phyloP scores from a whole-genome alignment of 306 rosid species.

The Trichosanthes cucumerina region DNA sequence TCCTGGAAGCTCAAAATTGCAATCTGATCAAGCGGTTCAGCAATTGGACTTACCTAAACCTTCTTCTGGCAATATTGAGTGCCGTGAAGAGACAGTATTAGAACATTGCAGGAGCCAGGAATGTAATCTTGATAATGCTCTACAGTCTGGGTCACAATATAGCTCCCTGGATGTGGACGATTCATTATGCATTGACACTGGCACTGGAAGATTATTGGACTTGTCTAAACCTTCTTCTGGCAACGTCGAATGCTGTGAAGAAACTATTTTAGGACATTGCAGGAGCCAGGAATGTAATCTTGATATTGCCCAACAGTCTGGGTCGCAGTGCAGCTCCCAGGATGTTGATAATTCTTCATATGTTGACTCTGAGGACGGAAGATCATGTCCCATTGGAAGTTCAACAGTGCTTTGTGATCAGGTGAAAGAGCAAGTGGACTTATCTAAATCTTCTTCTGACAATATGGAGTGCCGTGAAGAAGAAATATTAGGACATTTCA shows the following conservation, averaged over 20 bases:
- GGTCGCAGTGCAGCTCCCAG: conserved; percentile 19
- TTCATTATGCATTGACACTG: conserved; percentile 18
- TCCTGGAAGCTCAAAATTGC: conserved; percentile 9
- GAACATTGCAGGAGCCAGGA: conserved; percentile 38
- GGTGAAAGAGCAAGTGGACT: conserved; percentile 22
- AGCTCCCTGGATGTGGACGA: conserved; percentile 23
- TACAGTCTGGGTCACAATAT: conserved; percentile 19
- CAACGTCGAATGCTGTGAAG: conserved; percentile 11
- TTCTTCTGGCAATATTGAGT: conserved; percentile 29
- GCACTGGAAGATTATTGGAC: conserved; percentile 22
- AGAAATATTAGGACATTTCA: conserved; percentile 9
- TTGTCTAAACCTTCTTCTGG: conserved; percentile 28
- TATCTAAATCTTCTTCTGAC: conserved; percentile 24
- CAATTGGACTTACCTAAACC: conserved; percentile 20
- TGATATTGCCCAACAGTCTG: conserved; percentile 29
- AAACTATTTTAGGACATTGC: conserved; percentile 10
- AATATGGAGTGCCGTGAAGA: conserved; percentile 13
- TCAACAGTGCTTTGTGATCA: conserved; percentile 18
- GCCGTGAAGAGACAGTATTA: neutral
- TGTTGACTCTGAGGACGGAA: conserved; percentile 17
- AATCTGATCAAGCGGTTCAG: conserved; percentile 24
- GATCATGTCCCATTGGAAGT: conserved; percentile 9
- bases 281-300: conserved; percentile 48
- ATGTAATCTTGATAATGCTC: conserved; percentile 40
- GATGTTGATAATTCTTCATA: conserved; percentile 22